Evolutionary conservation across 345 rosid genomes (phyloP).

Genomic region (Reutealis trisperma): DNA sequence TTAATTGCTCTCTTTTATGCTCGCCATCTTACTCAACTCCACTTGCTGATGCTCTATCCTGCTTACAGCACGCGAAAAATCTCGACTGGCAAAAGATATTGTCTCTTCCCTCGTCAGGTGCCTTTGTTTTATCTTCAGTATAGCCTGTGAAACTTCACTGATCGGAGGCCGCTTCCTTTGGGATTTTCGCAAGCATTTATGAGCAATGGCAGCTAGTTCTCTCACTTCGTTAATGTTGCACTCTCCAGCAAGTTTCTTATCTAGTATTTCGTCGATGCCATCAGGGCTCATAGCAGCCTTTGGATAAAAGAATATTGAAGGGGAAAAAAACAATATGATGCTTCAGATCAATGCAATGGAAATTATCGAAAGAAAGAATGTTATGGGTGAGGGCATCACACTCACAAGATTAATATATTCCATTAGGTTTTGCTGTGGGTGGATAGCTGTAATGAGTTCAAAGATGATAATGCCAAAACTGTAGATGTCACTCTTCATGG

Average conservation of each 20-base stretch:
- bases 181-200: slow-evolving; percentile 66
- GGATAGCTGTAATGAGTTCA: slow-evolving; percentile 91
- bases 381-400: background rate
- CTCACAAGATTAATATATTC: slow-evolving; percentile 88
- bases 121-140: slow-evolving; percentile 67
- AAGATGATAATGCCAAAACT: slow-evolving; percentile 90
- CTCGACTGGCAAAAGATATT: slow-evolving; percentile 42
- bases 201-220: slow-evolving; percentile 61
- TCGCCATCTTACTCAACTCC: slow-evolving; percentile 59
- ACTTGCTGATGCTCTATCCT: slow-evolving; percentile 69
- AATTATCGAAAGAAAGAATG: background rate
- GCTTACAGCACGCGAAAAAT: slow-evolving; percentile 60
- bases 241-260: slow-evolving; percentile 59
- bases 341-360: background rate
- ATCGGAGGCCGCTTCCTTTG: slow-evolving; percentile 83
- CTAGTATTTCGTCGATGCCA: slow-evolving; percentile 84
- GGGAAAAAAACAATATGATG: background rate
- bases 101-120: slow-evolving; percentile 36
- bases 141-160: slow-evolving; percentile 77
- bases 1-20: slow-evolving; percentile 44
- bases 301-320: background rate
- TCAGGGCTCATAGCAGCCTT: slow-evolving; percentile 88
- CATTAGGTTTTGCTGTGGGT: slow-evolving; percentile 92
- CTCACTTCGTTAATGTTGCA: slow-evolving; percentile 70
- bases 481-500: slow-evolving; percentile 83